phyloP scores from a whole-genome alignment of 1,139 yeast genomes.

The Pichia sp. region DNA sequence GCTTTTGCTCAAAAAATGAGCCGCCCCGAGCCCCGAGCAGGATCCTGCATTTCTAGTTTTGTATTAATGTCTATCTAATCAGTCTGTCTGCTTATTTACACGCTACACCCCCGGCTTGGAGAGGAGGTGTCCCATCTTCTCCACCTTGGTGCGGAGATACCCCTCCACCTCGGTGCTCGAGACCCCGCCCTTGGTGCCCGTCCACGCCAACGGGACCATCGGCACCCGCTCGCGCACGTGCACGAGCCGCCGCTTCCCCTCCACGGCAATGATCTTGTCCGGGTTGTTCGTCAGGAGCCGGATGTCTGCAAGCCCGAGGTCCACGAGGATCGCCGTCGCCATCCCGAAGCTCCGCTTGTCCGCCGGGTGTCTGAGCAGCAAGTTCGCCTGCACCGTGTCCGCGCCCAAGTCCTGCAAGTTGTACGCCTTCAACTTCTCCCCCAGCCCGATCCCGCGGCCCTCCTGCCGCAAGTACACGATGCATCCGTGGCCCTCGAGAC shows the following conservation, averaged over 20 bases:
- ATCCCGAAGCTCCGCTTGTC: constrained; percentile 90
- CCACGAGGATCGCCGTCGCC: constrained; percentile 88
- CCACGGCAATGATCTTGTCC: constrained; percentile 91
- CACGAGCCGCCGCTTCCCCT: constrained; percentile 68
- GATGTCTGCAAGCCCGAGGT: constrained; percentile 70
- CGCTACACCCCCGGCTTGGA: constrained; percentile 38
- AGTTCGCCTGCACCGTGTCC: constrained; percentile 94
- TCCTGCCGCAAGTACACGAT: constrained; percentile 95
- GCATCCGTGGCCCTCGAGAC: constrained; percentile 81
- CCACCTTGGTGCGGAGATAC: constrained; percentile 87
- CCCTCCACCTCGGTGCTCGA: constrained; percentile 85
- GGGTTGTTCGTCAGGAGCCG: constrained; percentile 91
- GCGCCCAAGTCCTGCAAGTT: constrained; percentile 97
- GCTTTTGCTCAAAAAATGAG: constrained; percentile 19
- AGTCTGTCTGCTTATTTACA: background rate
- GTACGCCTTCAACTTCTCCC: constrained; percentile 95
- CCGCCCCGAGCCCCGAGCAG: constrained; percentile 37
- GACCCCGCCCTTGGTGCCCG: constrained; percentile 56
- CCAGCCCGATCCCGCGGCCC: constrained; percentile 96
- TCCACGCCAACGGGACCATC: constrained; percentile 96
- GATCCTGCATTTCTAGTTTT: constrained; percentile 43
- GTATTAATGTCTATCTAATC: background rate
- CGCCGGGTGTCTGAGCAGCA: constrained; percentile 91
- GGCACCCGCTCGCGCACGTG: constrained; percentile 84
- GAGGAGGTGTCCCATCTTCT: constrained; percentile 92